These are phyloP conservation scores for Phanerochaete carnosa DNA, from an alignment of 768 basidiomycete species.

Conservation along the genomic window DNA sequence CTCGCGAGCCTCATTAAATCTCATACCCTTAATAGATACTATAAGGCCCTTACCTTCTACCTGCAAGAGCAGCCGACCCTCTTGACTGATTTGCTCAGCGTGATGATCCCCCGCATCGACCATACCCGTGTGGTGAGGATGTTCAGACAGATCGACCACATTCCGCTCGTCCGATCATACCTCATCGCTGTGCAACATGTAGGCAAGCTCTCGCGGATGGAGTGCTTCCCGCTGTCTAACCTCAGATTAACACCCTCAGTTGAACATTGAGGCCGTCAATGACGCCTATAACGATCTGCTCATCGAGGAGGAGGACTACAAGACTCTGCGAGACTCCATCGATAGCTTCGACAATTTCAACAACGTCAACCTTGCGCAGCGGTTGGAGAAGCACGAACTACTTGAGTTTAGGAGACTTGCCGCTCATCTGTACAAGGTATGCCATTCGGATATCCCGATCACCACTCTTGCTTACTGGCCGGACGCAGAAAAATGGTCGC, in stretches of 20 bases:
- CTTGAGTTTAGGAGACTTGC: constrained; percentile 95
- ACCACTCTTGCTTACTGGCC: neutral
- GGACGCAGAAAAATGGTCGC: constrained; percentile 82
- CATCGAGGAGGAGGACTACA: constrained; percentile 99
- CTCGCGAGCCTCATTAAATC: neutral
- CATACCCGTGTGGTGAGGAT: constrained; percentile 93
- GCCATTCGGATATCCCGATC: constrained; percentile 2
- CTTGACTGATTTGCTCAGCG: constrained; percentile 89
- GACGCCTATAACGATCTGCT: constrained; percentile 98
- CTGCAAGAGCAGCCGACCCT: constrained; percentile 91
- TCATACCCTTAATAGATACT: constrained; percentile 58
- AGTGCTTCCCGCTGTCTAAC: neutral
- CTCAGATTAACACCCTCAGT: constrained; percentile 35
- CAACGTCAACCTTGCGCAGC: constrained; percentile 79
- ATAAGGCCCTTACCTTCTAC: constrained; percentile 94
- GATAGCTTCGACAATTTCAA: constrained; percentile 99
- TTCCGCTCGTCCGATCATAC: constrained; percentile 93
- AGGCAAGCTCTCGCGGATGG: constrained; percentile 22
- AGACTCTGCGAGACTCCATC: constrained; percentile 94
- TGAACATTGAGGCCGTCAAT: constrained; percentile 96
- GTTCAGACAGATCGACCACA: constrained; percentile 93
- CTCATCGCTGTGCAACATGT: constrained; percentile 96
- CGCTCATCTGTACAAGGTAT: constrained; percentile 92
- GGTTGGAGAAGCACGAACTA: constrained; percentile 85
- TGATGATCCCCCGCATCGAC: constrained; percentile 91